Conservation (phyloP, 2,329 filamentous ascomycete genomes). For the Mariannaea elegans region DNA sequence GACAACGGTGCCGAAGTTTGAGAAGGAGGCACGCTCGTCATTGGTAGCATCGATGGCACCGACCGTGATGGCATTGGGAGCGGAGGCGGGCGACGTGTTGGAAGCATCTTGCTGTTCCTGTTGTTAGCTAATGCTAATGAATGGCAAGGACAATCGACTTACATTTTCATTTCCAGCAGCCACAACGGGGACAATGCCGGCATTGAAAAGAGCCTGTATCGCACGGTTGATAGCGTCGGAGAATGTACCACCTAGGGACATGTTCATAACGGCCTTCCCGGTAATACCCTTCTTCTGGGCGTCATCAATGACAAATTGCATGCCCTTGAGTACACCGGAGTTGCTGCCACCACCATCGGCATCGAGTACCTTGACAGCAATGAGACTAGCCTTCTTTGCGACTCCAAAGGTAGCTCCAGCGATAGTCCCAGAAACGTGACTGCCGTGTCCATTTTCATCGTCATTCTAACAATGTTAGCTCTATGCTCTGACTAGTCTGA, state of each 20-base stretch:
- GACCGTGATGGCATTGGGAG: constrained; percentile 65
- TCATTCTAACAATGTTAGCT: constrained; percentile 47
- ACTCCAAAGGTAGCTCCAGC: constrained; percentile 69
- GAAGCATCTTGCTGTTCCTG: constrained; percentile 53
- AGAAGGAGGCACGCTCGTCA: constrained; percentile 62
- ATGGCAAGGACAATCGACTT: constrained; percentile 23
- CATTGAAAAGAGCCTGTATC: constrained; percentile 57
- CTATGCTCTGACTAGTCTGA: no score
- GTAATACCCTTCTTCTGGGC: constrained; percentile 49
- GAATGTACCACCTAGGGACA: constrained; percentile 64
- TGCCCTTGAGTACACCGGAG: constrained; percentile 62
- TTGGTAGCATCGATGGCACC: constrained; percentile 63
- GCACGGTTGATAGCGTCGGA: constrained; percentile 64
- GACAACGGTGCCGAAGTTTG: constrained; percentile 65
- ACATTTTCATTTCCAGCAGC: constrained; percentile 67
- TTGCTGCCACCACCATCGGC: constrained; percentile 49
- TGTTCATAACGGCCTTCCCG: constrained; percentile 70
- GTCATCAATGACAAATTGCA: constrained; percentile 64
- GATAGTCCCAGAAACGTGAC: constrained; percentile 70
- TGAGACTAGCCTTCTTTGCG: constrained; percentile 54
- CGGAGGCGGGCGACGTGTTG: constrained; percentile 63
- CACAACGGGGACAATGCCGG: constrained; percentile 66
- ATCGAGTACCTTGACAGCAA: constrained; percentile 71
- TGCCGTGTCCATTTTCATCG: constrained; percentile 71
- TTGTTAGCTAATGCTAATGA: constrained; percentile 16